A percentile compares a stretch with the other conserved stretches of the same genome.
These are phyloP conservation scores for Colletotrichum sp. DNA, from an alignment of 2,329 filamentous ascomycete genomes.

Conservation along the genomic window DNA sequence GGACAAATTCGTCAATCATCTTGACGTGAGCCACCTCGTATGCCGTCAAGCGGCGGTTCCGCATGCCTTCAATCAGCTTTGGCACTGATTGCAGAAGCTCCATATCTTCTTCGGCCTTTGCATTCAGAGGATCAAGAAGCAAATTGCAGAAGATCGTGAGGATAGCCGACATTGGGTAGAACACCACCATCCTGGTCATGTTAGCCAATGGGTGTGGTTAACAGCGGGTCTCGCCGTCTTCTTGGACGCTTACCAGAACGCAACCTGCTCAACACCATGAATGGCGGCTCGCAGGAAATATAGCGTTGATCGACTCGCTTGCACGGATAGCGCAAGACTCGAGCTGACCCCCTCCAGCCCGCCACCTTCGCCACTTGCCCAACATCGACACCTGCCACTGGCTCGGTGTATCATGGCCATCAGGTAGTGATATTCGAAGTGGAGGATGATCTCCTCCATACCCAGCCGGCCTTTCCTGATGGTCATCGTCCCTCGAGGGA, in stretches of 20 bases:
- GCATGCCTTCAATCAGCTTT: constrained; percentile 46
- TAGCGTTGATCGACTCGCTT: constrained; percentile 60
- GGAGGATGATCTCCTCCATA: constrained; percentile 52
- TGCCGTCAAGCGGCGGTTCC: constrained; percentile 27
- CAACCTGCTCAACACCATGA: constrained; percentile 45
- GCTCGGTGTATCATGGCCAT: constrained; percentile 60
- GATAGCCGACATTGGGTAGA: constrained; percentile 60
- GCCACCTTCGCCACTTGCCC: constrained; percentile 29
- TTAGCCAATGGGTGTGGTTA: neutral
- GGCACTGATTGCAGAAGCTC: constrained; percentile 46
- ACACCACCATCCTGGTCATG: constrained; percentile 52
- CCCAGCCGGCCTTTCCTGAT: constrained; percentile 33
- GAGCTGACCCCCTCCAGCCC: constrained; percentile 47
- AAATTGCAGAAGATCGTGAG: constrained; percentile 60
- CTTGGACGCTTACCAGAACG: constrained; percentile 44
- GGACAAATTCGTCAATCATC: constrained; percentile 45
- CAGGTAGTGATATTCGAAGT: constrained; percentile 60
- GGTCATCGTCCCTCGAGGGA: constrained; percentile 31
- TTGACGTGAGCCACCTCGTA: constrained; percentile 44
- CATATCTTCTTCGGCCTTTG: constrained; percentile 47
- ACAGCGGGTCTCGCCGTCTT: too few species aligned
- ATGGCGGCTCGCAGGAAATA: constrained; percentile 49
- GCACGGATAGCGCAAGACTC: constrained; percentile 55
- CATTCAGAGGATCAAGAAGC: constrained; percentile 49
- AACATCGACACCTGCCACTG: constrained; percentile 53